Conservation (phyloP, 2,329 filamentous ascomycete species). For the Escovopsis weberi region DNA sequence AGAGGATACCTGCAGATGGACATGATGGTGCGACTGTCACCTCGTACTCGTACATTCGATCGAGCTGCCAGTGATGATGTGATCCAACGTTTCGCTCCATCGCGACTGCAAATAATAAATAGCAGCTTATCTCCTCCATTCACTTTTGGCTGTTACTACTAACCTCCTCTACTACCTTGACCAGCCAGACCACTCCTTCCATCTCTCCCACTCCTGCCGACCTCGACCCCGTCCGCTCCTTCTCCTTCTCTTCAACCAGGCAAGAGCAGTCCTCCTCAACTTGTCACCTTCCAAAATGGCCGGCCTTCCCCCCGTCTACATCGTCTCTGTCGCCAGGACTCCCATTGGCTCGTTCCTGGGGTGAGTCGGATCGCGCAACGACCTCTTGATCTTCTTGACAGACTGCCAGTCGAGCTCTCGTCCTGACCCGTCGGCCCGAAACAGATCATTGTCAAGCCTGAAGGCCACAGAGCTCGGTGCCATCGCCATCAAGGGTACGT, state of each 20-base stretch:
- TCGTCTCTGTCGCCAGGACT: constrained; percentile 81
- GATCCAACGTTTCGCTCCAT: too few species aligned
- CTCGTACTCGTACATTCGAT: too few species aligned
- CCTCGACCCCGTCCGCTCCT: too few species aligned
- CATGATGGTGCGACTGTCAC: too few species aligned
- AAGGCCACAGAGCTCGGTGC: constrained; percentile 77
- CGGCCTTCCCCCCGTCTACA: constrained; percentile 78
- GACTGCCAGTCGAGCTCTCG: too few species aligned
- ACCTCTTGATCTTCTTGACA: neutral
- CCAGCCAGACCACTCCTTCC: neutral
- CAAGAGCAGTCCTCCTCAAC: neutral
- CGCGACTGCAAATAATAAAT: too few species aligned
- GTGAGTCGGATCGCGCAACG: constrained; percentile 30
- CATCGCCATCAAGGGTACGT: constrained; percentile 78
- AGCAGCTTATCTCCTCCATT: too few species aligned
- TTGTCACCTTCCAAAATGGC: constrained; percentile 43
- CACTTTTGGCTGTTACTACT: too few species aligned
- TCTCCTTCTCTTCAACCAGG: neutral
- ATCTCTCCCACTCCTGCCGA: neutral
- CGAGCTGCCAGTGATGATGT: too few species aligned
- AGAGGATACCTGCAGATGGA: too few species aligned
- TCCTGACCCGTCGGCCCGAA: neutral
- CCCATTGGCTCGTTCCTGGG: constrained; percentile 91
- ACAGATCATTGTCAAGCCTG: constrained; percentile 75
- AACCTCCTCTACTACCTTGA: too few species aligned